Conservation (phyloP, 2,329 filamentous ascomycete species). For the Epichloe sp. region DNA sequence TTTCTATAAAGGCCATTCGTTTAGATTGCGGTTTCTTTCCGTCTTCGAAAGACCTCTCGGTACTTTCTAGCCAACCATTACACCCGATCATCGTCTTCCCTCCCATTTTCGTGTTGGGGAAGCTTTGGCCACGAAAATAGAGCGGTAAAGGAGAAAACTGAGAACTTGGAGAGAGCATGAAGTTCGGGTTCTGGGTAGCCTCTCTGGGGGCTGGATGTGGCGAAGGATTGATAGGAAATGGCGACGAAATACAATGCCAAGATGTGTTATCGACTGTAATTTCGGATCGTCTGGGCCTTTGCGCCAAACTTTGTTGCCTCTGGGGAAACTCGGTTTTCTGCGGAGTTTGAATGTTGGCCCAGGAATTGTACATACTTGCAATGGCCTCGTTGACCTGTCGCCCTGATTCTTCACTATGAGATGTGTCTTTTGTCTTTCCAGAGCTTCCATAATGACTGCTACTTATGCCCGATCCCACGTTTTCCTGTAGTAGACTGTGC, state of each 20-base stretch:
- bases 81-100: conserved; percentile 41
- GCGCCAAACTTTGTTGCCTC: conserved; percentile 8
- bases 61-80: conserved; percentile 43
- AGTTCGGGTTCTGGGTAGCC: neutral
- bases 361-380: conserved; percentile 11
- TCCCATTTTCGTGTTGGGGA: conserved; percentile 25
- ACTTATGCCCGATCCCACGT: neutral
- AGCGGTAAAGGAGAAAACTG: conserved; percentile 30
- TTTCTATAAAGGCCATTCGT: conserved; percentile 29
- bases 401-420: neutral
- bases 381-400: conserved; percentile 8
- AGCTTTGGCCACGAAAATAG: conserved; percentile 27
- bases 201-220: neutral
- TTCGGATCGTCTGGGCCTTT: conserved; percentile 16
- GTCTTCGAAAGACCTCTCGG: conserved; percentile 13
- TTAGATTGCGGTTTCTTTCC: conserved; percentile 20
- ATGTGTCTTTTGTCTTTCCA: neutral
- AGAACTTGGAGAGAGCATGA: conserved; percentile 8
- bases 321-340: conserved; percentile 8
- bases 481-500: neutral
- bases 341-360: conserved; percentile 10
- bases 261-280: conserved; percentile 13
- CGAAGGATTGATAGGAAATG: neutral
- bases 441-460: neutral
- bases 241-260: conserved; percentile 3